Percentiles rank a stretch among this genome's conserved stretches.
These are phyloP conservation scores for Blastobotrys chiropterorum DNA, from an alignment of 805 yeast species.

Conservation along the genomic window DNA sequence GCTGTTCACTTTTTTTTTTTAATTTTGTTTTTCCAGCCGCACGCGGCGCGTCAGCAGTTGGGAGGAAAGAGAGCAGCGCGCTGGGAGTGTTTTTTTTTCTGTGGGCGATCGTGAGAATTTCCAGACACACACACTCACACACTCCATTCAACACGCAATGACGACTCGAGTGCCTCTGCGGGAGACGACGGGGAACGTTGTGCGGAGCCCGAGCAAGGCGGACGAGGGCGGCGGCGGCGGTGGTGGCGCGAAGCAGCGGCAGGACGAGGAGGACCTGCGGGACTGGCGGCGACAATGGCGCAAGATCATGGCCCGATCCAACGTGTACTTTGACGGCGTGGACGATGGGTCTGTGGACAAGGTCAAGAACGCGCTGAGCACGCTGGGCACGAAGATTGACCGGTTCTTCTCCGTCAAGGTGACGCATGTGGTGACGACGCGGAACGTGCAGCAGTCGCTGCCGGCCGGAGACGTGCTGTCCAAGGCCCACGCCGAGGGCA, in stretches of 20 bases:
- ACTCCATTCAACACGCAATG: background rate
- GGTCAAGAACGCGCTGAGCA: conserved; percentile 23
- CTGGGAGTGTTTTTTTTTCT: too few species aligned
- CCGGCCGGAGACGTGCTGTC: conserved; percentile 57
- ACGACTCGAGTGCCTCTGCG: conserved; percentile 7
- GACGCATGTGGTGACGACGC: conserved; percentile 73
- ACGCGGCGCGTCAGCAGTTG: too few species aligned
- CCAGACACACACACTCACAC: too few species aligned
- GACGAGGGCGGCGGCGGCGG: background rate
- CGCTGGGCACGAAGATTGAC: conserved; percentile 40
- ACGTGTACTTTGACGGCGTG: conserved; percentile 53
- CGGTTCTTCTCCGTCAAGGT: conserved; percentile 54
- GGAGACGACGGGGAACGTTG: conserved; percentile 7
- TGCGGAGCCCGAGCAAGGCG: conserved; percentile 4
- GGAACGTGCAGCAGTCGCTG: conserved; percentile 39
- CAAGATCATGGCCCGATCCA: conserved; percentile 50
- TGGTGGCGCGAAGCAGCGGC: background rate
- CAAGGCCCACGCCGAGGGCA: conserved; percentile 51
- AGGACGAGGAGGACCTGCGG: conserved; percentile 11
- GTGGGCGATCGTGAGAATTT: too few species aligned
- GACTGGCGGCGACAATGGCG: conserved; percentile 64
- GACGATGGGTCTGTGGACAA: conserved; percentile 28
- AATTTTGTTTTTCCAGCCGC: background rate
- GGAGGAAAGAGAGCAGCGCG: background rate
- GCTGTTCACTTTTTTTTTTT: background rate